Conservation (phyloP, 345 rosid species). For the Eucalyptus cloeziana region DNA sequence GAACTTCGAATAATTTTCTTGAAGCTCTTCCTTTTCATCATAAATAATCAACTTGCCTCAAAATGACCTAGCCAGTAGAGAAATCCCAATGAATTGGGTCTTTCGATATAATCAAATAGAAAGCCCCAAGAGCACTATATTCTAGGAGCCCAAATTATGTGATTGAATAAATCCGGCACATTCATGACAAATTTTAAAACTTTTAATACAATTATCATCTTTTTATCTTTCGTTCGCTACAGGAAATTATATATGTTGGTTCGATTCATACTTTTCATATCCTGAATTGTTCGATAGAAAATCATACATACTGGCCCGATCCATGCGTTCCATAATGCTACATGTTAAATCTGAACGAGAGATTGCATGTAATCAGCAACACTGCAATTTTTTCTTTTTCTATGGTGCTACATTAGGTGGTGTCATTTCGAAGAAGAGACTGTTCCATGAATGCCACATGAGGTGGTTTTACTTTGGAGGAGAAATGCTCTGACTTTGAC, state of each 20-base stretch:
- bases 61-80: fast-evolving
- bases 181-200: fast-evolving
- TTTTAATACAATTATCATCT: no score
- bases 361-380: fast-evolving
- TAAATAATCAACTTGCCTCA: fast-evolving
- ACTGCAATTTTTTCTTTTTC: background rate
- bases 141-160: no score
- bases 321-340: background rate
- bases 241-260: fast-evolving
- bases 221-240: fast-evolving
- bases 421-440: background rate
- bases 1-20: fast-evolving
- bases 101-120: no score
- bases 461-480: fast-evolving
- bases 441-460: fast-evolving
- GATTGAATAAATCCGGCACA: fast-evolving
- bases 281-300: fast-evolving
- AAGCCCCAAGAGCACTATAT: fast-evolving
- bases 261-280: fast-evolving
- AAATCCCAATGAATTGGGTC: no score
- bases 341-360: fast-evolving
- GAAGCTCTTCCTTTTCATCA: fast-evolving
- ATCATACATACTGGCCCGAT: no score
- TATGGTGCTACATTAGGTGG: background rate
- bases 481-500: background rate